Conservation (phyloP, 2,329 filamentous ascomycete species). For the Fusarium metavorans region DNA sequence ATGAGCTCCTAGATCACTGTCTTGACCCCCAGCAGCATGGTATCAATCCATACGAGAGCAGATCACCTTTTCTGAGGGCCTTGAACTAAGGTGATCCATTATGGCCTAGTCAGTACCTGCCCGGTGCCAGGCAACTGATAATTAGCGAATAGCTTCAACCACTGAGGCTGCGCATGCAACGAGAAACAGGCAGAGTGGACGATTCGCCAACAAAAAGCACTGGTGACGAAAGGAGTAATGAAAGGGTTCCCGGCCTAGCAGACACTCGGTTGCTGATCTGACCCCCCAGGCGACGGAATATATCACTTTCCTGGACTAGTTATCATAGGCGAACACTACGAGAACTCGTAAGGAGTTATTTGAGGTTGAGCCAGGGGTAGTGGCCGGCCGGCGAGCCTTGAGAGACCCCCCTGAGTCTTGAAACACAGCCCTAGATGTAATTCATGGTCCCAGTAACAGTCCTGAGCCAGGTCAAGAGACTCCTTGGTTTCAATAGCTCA, state of each 20-base stretch:
- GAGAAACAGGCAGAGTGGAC: neutral
- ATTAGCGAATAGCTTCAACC: conserved; percentile 15
- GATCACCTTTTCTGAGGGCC: conserved; percentile 53
- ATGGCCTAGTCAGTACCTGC: conserved; percentile 46
- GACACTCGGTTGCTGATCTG: conserved; percentile 10
- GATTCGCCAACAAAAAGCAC: neutral
- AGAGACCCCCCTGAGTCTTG: conserved; percentile 8
- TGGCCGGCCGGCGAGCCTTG: conserved; percentile 13
- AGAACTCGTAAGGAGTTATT: conserved; percentile 49
- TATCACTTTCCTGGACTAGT: conserved; percentile 50
- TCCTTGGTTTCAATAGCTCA: conserved; percentile 34
- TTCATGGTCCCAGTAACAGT: conserved; percentile 3
- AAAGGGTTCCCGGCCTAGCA: conserved; percentile 39
- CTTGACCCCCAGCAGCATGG: conserved; percentile 46
- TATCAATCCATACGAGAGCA: conserved; percentile 54
- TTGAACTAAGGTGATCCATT: conserved; percentile 53
- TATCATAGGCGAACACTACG: conserved; percentile 46
- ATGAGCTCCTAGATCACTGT: conserved; percentile 27
- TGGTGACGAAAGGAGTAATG: neutral
- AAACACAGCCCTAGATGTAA: conserved; percentile 36
- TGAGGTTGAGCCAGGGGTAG: conserved; percentile 20
- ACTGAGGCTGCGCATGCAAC: conserved; percentile 31
- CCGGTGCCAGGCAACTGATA: conserved; percentile 9
- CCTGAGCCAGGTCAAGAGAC: conserved; percentile 1
- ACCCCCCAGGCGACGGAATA: conserved; percentile 48